Evolutionary conservation across 228 moss, liverwort and hornwort species (phyloP), one percentile per base, ranked within the genome.

Genomic region (Sphagnum magellanicum): DNA sequence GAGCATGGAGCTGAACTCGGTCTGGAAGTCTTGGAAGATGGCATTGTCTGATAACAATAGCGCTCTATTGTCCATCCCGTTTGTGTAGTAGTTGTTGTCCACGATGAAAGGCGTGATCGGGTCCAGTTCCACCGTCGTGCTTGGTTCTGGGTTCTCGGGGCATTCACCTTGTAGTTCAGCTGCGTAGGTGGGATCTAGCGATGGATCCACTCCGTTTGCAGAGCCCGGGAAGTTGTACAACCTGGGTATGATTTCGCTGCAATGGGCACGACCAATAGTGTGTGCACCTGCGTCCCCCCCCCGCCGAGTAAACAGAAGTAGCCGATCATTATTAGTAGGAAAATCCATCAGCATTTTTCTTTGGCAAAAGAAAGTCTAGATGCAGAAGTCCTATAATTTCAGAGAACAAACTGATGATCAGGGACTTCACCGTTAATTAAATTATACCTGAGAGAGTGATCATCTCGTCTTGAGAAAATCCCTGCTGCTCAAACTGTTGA

Each of bases 381-480:
- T 32, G 32, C 32, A 32, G 32, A 32, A 32, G 32, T 32, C 32
- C 32, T 32, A 32, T 32, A 32, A 32, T 32, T 32, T 32, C 32
- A 32, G 32, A 32, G 32, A 32, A 32, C 32, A 32, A 32, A 2
- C 32, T 32, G 32, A 32, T 32, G 32, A 32, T 32, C 32, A 32
- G 32, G 32, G 32, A 32, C 3, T 32, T 32, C 32, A 32, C 32
- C 0, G 32, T 3, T 32, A 32, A 32, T 32, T 32, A 52, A 51
- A 7, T 16, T 69, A 55, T 66, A 80, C 96, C 96, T 60, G 96
- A 96, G 17, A 96, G 87, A 14, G 92, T 92, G 52, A 96, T 78
- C 92, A 96, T 83, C 64, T 96, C 96, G 57, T 96, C 92, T 69
- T 92, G 90, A 6, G 81, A 73, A 10, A 96, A 77, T n/a, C 96